Evolutionary conservation across 352 stramenopile species (phyloP).

Genomic region (Globisporangium alternatum): DNA sequence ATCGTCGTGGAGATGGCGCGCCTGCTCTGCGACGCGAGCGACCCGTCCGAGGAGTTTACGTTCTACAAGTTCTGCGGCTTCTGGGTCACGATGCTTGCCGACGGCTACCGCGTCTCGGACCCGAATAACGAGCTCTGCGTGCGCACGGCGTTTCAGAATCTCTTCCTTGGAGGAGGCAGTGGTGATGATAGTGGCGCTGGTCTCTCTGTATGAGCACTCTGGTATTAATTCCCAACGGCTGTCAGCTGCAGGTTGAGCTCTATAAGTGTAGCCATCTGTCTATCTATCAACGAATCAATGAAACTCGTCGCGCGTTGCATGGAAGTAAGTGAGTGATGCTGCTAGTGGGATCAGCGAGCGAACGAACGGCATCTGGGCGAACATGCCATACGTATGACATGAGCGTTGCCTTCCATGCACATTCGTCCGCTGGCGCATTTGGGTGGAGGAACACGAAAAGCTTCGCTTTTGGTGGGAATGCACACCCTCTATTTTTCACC

Average conservation of each 20-base stretch:
- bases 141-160: conserved; percentile 27
- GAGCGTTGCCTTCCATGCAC: too few species aligned
- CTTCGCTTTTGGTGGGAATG: neutral
- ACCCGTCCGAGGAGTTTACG: conserved; percentile 50
- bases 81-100: conserved; percentile 51
- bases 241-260: too few species aligned
- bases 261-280: neutral
- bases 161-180: conserved; percentile 32
- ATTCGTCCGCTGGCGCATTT: too few species aligned
- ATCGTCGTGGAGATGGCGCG: conserved; percentile 42
- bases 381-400: too few species aligned
- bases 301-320: neutral
- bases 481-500: too few species aligned
- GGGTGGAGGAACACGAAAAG: neutral
- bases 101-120: conserved; percentile 38
- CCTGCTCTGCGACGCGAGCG: conserved; percentile 35
- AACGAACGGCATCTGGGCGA: too few species aligned
- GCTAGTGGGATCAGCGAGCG: too few species aligned
- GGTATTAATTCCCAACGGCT: too few species aligned
- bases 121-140: conserved; percentile 37
- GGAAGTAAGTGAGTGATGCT: neutral
- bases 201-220: neutral
- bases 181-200: neutral
- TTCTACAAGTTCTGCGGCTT: conserved; percentile 54
- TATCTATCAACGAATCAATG: neutral